phyloP scores from a whole-genome alignment of 345 rosid species.

The Pelargonium nanum region DNA sequence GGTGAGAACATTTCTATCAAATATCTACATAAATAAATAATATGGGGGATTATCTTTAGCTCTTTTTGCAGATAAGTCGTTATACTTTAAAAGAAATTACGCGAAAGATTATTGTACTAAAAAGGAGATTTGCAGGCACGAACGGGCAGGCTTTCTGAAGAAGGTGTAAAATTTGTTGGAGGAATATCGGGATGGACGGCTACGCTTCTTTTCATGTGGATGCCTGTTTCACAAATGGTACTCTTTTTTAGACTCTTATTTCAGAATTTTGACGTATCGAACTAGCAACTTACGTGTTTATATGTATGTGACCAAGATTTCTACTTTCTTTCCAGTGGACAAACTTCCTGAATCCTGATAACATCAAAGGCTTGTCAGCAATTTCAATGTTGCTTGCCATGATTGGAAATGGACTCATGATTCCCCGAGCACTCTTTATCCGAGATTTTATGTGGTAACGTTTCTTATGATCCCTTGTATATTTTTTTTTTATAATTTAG shows the following conservation, averaged over 20 bases:
- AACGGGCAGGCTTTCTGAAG: slow-evolving; percentile 54
- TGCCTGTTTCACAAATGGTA: slow-evolving; percentile 91
- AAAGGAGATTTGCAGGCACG: slow-evolving; percentile 46
- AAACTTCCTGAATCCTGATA: slow-evolving; percentile 70
- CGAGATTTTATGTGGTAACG: slow-evolving; percentile 93
- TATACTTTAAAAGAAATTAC: too few relatives aligned
- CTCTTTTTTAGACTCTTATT: neutral
- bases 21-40: too few relatives aligned
- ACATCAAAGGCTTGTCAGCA: slow-evolving; percentile 79
- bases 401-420: slow-evolving; percentile 88
- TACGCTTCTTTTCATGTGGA: slow-evolving; percentile 96
- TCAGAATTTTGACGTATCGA: slow-evolving; percentile 1
- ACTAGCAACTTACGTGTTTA: neutral
- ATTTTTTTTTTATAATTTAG: neutral
- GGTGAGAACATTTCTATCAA: too few relatives aligned
- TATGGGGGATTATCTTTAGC: too few relatives aligned
- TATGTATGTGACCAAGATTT: slow-evolving; percentile 15
- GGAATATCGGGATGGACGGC: slow-evolving; percentile 91
- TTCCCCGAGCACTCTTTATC: slow-evolving; percentile 80
- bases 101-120: too few relatives aligned
- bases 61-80: too few relatives aligned
- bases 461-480: neutral
- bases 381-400: slow-evolving; percentile 77
- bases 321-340: slow-evolving; percentile 57
- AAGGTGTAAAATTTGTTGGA: slow-evolving; percentile 55